Percentiles rank a stretch among this genome's conserved stretches.
These are phyloP conservation scores for Phascolomyces articulosus DNA, from an alignment of 371 early-diverging fungal genomes.

Conservation along the genomic window DNA sequence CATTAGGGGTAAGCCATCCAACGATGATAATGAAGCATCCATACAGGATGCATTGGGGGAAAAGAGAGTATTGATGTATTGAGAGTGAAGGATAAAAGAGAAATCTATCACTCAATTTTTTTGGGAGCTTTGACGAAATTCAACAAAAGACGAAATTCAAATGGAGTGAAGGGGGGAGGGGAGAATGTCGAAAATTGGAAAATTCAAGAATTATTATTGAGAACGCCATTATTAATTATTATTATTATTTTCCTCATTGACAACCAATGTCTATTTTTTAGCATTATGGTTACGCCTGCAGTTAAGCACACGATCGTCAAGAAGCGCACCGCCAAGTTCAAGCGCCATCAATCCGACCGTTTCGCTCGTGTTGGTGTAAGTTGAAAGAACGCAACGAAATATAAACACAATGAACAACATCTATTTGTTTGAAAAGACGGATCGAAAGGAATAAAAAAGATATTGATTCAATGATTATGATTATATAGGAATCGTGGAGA, in stretches of 20 bases:
- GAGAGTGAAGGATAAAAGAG: neutral
- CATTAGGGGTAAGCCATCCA: constrained; percentile 13
- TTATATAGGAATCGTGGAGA: constrained; percentile 95
- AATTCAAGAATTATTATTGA: too few species aligned
- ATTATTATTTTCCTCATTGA: too few species aligned
- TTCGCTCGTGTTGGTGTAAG: constrained; percentile 93
- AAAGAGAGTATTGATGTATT: neutral
- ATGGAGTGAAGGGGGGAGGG: too few species aligned
- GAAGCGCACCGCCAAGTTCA: constrained; percentile 99
- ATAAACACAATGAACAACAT: neutral
- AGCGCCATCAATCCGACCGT: constrained; percentile 99
- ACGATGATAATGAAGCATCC: neutral
- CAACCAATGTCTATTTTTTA: neutral
- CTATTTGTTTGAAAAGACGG: neutral
- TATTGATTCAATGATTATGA: neutral
- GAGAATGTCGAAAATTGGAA: neutral
- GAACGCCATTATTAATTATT: too few species aligned
- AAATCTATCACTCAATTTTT: neutral
- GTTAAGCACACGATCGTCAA: constrained; percentile 95
- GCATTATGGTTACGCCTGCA: constrained; percentile 83
- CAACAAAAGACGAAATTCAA: too few species aligned
- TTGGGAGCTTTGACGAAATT: too few species aligned
- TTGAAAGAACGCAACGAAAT: constrained; percentile 12
- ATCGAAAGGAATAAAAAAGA: neutral
- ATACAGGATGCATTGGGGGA: neutral